Evolutionary conservation across 176 grass and related monocot species (phyloP), one percentile per base, ranked within the genome.

Genomic region (Aegilops speltoides): DNA sequence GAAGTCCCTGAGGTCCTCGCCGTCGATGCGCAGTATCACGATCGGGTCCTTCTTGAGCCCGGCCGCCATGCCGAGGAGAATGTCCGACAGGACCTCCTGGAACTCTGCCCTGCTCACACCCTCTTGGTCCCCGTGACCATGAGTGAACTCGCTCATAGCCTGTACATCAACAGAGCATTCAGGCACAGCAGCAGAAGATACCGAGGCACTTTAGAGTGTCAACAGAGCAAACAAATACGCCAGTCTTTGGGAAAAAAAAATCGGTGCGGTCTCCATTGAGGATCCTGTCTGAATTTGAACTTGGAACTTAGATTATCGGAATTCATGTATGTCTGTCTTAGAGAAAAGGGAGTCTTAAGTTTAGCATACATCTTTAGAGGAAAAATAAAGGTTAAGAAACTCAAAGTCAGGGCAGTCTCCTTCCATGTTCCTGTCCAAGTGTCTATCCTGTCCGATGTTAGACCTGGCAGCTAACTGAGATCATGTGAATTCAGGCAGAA

Each of bases 41-140:
- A 98, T 89, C 0, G 93, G 93, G 54, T 98, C 96, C 84, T 89
- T 87, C 90, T 98, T 98, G n/a, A 96, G 86, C 24, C 96, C 93
- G 8, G 92, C 96, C 14, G 92, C 96, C 93, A 98, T 92, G 78
- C 93, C 93, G n/a, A 96, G 81, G 46, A 94, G 83, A 8, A 96
- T 88, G 79, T 94, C 91, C 2, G 84, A 88, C 8, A 94, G 82
- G 19, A 92, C 96, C 71, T 76, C 96, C 48, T 90, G 90, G 85
- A 96, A 94, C 86, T 90, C 93, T 37, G 88, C 84, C 83, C 85
- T 98, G 84, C 84, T 98, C 79, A 95, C 96, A 66, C 92, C 84
- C 20, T 89, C 90, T 66, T 92, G 86, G 82, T 79, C 88, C 16
- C 90, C 96, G 54, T 94, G 91, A 13, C 90, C 96, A 67, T 94